A percentile compares a stretch with the other conserved stretches of the same genome.
Evolutionary conservation across 108 stramenopile genomes (phyloP).

Genomic region (Cyclostephanos tholiformis): DNA sequence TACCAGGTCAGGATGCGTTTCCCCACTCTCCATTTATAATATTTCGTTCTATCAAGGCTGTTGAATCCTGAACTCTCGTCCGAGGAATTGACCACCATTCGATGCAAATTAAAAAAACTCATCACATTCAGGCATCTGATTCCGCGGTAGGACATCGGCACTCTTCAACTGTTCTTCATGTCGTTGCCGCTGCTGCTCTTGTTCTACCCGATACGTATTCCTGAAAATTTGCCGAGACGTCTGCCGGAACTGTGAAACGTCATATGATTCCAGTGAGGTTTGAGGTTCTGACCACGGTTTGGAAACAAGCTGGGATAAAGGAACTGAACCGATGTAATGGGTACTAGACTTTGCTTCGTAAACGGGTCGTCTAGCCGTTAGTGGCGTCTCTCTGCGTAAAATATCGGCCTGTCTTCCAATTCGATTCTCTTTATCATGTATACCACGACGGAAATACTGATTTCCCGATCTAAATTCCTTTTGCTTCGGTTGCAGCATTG

Average conservation of each 20-base stretch:
- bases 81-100: neutral
- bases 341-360: neutral
- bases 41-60: no score
- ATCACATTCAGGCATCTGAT: neutral
- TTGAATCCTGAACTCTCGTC: no score
- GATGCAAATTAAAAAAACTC: neutral
- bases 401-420: neutral
- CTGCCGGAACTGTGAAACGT: neutral
- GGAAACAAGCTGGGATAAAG: constrained; percentile 2
- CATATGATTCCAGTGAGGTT: neutral
- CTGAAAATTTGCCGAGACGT: neutral
- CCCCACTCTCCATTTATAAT: no score
- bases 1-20: no score
- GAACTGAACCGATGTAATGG: neutral
- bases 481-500: neutral
- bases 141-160: neutral
- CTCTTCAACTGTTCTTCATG: neutral
- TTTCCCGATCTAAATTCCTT: neutral
- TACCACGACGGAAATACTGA: neutral
- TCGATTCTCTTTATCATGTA: neutral
- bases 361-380: neutral
- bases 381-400: neutral
- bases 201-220: neutral
- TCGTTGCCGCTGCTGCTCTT: constrained; percentile 45
- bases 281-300: neutral